Conservation (phyloP, 345 rosid species). For the Nephelium lappaceum region DNA sequence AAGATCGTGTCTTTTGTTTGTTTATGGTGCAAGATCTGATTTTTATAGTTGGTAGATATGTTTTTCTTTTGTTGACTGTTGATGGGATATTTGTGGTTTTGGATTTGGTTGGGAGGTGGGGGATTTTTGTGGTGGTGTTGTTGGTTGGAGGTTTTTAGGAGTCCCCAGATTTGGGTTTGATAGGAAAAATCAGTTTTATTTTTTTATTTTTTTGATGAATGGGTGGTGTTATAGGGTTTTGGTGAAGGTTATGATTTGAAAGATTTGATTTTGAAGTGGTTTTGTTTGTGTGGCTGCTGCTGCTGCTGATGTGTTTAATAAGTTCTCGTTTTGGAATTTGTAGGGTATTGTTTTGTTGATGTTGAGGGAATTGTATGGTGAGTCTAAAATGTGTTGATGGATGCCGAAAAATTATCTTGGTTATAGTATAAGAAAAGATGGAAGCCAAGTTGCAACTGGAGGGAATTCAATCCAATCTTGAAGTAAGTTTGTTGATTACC, state of each 20-base stretch:
- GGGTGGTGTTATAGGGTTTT: background rate
- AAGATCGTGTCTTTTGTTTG: slow-evolving; percentile 2
- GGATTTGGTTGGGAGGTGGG: background rate
- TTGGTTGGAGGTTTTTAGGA: background rate
- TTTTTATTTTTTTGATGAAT: background rate
- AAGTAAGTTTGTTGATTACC: slow-evolving; percentile 35
- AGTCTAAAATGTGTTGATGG: slow-evolving; percentile 14
- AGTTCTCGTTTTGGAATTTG: background rate
- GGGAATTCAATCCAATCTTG: slow-evolving; percentile 36
- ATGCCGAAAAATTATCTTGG: slow-evolving; percentile 14
- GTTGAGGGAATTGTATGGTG: background rate
- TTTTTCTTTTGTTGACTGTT: background rate
- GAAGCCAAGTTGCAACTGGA: slow-evolving; percentile 43
- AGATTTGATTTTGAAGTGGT: slow-evolving; percentile 8
- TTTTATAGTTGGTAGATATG: background rate
- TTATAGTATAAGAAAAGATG: slow-evolving; percentile 31
- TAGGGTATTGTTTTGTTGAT: slow-evolving; percentile 6
- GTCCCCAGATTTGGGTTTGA: slow-evolving; percentile 2
- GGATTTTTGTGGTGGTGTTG: background rate
- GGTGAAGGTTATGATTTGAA: background rate
- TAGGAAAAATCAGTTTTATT: background rate
- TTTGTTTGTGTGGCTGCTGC: background rate
- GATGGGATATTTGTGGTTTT: background rate
- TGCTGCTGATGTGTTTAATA: background rate
- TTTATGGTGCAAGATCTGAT: slow-evolving; percentile 13